Evolutionary conservation across 1,284 basidiomycete genomes (phyloP), one percentile per base, ranked within the genome.

Genomic region (Cerioporus squamosus): DNA sequence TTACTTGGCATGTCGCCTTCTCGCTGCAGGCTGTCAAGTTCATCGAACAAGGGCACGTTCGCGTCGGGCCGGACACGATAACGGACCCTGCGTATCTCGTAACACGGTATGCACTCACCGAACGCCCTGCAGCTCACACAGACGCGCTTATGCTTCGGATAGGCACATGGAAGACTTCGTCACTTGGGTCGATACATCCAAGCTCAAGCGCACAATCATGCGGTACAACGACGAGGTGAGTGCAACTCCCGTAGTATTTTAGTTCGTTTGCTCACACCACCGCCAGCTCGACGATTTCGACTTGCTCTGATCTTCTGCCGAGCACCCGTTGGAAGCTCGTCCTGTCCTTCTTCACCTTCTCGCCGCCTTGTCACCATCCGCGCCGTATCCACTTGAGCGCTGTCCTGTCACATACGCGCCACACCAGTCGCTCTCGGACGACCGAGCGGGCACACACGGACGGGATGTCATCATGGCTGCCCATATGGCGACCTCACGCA

Each of bases 81-180:
- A 97, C 93, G 0, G 97, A 99, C 74, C 97, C 97, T 2, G 97
- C 97, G 1, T 98, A 92, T 77, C 83, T 99, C 57, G 95, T 99
- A 63, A 97, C 96, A 23, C 82, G 95, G 85, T 87, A 66, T 44
- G 79, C 66, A 31, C 44, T 44, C 29, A 38, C 3, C 15, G 33
- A 17, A 22, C n/a, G n/a, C 50, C n/a, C 43, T 15, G 29, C 38
- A 23, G 4, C 39, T 39, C 17, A 20, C 22, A 39, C 12, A 53
- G 36, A 55, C 36, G 20, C 43, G 22, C 39, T 50, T 49, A 43
- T 53, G 50, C 48, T 54, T 65, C 63, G 10, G 12, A 44, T 59
- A 92, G 91, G 68, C 94, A 95, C 67, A 96, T 97, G 94, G 96
- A 99, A 73, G 97, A 99, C 80, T 99, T 98, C 76, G 95, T 99